Evolutionary conservation across 176 grass and related monocot species (phyloP).

Genomic region (Thinopyrum elongatum): DNA sequence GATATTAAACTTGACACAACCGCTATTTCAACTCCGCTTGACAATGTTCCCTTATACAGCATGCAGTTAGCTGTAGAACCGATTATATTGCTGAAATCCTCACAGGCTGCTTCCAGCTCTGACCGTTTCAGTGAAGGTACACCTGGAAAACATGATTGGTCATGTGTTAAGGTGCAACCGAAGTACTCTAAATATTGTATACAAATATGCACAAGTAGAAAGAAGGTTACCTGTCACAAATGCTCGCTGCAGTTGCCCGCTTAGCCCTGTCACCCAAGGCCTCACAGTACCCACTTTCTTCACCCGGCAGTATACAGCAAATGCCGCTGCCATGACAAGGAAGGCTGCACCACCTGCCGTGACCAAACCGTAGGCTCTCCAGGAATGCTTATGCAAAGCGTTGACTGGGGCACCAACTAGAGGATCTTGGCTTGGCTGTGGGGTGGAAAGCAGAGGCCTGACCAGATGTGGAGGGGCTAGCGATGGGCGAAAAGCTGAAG

Average conservation of each 20-base stretch:
- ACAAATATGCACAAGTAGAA: not conserved
- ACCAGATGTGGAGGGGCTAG: conserved; percentile 1
- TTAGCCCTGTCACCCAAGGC: conserved; percentile 81
- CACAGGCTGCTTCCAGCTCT: conserved; percentile 73
- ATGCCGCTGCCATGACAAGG: conserved; percentile 31
- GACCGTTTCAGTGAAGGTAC: conserved; percentile 57
- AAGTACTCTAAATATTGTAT: not conserved
- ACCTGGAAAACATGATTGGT: conserved; percentile 45
- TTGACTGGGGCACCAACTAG: not conserved
- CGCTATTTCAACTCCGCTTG: conserved; percentile 80
- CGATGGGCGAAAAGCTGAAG: conserved; percentile 9
- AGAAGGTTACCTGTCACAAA: conserved; percentile 66
- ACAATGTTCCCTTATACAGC: conserved; percentile 79
- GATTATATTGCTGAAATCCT: conserved; percentile 81
- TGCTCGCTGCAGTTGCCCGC: conserved; percentile 64
- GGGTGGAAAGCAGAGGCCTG: conserved; percentile 17
- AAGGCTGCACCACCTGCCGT: conserved; percentile 32
- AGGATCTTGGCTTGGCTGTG: not conserved
- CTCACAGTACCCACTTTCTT: conserved; percentile 54
- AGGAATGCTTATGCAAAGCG: conserved; percentile 9
- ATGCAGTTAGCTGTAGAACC: conserved; percentile 49
- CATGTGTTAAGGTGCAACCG: conserved; percentile 18
- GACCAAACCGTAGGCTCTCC: conserved; percentile 15
- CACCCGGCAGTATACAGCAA: conserved; percentile 37
- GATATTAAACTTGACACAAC: conserved; percentile 43